Evolutionary conservation across 176 grass and related monocot species (phyloP), one percentile per base, ranked within the genome.

Genomic region (Bothriochloa decipiens): DNA sequence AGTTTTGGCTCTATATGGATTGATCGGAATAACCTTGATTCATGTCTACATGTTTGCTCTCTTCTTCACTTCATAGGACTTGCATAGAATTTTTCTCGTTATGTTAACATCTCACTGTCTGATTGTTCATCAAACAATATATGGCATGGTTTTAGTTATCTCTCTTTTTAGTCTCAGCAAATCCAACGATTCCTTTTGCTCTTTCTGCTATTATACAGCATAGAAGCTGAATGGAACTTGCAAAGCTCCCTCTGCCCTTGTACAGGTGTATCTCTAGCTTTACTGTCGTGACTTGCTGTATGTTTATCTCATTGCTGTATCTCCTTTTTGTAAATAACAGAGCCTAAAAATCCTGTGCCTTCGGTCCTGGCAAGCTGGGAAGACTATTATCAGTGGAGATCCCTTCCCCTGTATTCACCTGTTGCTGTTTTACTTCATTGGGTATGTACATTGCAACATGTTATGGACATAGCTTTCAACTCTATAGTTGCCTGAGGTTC

Each of bases 321-420:
- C 23, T 32, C 55, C 46, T 64, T 70, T 88, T 86, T 74, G 33
- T 72, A 71, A 60, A 47, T 52, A 82, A 60, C 81, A 95, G 91
- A 93, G 42, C 93, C 93, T 33, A 78, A 87, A 73, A 83, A 15
- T 85, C 50, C 57, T 70, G 22, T 95, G 63, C 61, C 75, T 17
- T 39, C 16, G 83, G 22, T 74, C 60, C 70, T 98, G 46, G 86
- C 49, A 81, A 92, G 85, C 57, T 98, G 96, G 96, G 76, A 95
- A 74, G 93, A 92, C n/a, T 98, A 98, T 82, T 98, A 94, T 62
- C 52, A 76, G 42, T 98, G 96, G 96, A 95, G 96, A 77, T 86
- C 49, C 74, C 93, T 98, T 86, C 93, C 96, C 25, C 74, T 95
- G 41, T 62, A 94, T 90, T 98, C 96, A 69, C 96, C 96, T 35